Percentiles rank a stretch among this genome's conserved stretches.
These are phyloP conservation scores for Trichoderma lentiforme DNA, from an alignment of 2,329 filamentous ascomycete genomes.

Conservation along the genomic window DNA sequence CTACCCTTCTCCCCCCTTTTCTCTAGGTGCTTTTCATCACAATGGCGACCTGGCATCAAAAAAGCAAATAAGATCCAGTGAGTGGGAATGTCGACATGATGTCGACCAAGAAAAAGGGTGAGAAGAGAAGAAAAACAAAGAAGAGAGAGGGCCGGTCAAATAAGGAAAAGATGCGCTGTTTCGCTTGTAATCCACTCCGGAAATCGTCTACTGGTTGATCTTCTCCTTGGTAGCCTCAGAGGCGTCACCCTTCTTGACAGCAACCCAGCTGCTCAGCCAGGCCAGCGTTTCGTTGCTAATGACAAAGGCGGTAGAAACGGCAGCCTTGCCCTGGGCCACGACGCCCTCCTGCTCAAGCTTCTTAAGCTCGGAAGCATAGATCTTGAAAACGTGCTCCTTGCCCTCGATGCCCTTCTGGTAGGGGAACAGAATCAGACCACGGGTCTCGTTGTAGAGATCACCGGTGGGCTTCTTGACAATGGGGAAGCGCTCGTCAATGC, in stretches of 20 bases:
- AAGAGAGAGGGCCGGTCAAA: background rate
- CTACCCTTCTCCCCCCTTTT: background rate
- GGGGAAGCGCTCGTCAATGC: constrained; percentile 68
- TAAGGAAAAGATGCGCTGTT: background rate
- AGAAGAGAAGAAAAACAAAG: background rate
- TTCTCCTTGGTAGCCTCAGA: constrained; percentile 55
- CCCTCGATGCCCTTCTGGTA: constrained; percentile 59
- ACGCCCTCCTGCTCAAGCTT: constrained; percentile 62
- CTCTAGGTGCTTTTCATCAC: background rate
- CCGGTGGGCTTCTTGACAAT: constrained; percentile 71
- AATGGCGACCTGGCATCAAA: background rate
- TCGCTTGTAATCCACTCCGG: background rate
- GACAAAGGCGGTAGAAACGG: constrained; percentile 64
- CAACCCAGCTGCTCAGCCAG: constrained; percentile 58
- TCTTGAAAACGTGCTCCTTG: constrained; percentile 57
- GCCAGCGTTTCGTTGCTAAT: constrained; percentile 62
- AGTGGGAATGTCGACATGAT: background rate
- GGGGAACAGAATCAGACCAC: constrained; percentile 60
- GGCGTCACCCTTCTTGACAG: constrained; percentile 59
- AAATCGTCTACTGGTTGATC: constrained; percentile 40
- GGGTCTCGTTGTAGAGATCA: constrained; percentile 64
- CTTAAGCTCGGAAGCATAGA: constrained; percentile 59
- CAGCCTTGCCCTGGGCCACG: constrained; percentile 67
- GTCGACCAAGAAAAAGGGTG: background rate
- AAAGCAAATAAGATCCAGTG: background rate